Evolutionary conservation across 768 basidiomycete species (phyloP), one percentile per base, ranked within the genome.

Genomic region (Albatrellus ellisii): DNA sequence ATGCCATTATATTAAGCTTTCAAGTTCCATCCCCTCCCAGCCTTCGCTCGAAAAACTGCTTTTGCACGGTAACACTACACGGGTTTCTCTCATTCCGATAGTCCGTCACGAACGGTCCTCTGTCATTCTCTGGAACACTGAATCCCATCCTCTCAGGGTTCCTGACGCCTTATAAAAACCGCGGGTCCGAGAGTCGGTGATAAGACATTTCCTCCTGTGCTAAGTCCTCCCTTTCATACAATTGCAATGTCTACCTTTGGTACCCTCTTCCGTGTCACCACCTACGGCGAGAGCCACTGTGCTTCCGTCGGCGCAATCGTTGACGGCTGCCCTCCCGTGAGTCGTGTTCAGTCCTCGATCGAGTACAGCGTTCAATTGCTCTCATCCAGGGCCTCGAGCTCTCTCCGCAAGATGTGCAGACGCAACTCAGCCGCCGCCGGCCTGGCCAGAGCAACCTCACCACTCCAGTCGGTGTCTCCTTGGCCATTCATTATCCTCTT

Each of bases 161-260:
- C n/a, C n/a, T n/a, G n/a, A n/a, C n/a, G n/a, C n/a, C n/a, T n/a
- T n/a, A n/a, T n/a, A n/a, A n/a, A n/a, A n/a, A n/a, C n/a, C n/a
- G n/a, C n/a, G n/a, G n/a, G n/a, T n/a, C n/a, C n/a, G n/a, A n/a
- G n/a, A n/a, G n/a, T n/a, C n/a, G n/a, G n/a, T n/a, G n/a, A n/a
- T n/a, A n/a, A n/a, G n/a, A n/a, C n/a, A n/a, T n/a, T n/a, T n/a
- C n/a, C n/a, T n/a, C n/a, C n/a, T n/a, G n/a, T n/a, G n/a, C n/a
- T 22, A 4, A 36, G 17, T 21, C 21, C 21, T 20, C 46, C 47
- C 26, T 31, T 27, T n/a, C 27, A 32, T 28, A n/a, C n/a, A n/a
- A n/a, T n/a, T n/a, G n/a, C n/a, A 46, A 97, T 99, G 95, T 94
- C 90, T 18, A 86, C 91, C 42, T 99, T 84, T 62, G 95, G 95